These are phyloP conservation scores for Marasmius sp. DNA, from an alignment of 1,284 basidiomycete genomes.

Conservation along the genomic window DNA sequence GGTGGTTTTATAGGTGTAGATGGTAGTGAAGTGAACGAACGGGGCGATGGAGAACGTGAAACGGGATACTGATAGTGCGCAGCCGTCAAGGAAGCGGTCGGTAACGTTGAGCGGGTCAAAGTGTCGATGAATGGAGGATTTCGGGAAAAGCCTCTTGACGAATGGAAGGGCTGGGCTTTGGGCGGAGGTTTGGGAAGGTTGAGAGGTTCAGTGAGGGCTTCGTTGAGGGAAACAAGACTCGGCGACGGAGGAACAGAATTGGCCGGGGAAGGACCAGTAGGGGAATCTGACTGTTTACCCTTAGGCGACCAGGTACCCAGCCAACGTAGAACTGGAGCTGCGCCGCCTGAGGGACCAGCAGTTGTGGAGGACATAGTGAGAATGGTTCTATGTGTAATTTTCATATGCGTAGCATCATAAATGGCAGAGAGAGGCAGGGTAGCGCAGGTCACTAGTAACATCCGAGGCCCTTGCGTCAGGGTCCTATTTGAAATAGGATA, in stretches of 20 bases:
- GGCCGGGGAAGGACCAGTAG: constrained; percentile 18
- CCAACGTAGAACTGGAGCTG: constrained; percentile 11
- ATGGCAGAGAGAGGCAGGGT: not conserved
- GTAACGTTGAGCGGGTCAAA: constrained; percentile 63
- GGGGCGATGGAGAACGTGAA: constrained; percentile 18
- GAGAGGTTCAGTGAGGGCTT: constrained; percentile 41
- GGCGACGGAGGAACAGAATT: constrained; percentile 21
- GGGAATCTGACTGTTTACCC: constrained; percentile 13
- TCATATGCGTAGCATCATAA: not conserved
- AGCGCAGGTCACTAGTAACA: not conserved
- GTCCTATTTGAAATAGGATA: not conserved
- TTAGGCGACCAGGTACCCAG: constrained; percentile 14
- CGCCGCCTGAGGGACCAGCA: not conserved
- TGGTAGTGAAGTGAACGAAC: constrained; percentile 8
- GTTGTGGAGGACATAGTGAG: not conserved
- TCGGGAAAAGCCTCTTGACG: constrained; percentile 33
- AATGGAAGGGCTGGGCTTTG: constrained; percentile 41
- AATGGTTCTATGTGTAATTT: too few species aligned
- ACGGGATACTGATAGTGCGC: constrained; percentile 24
- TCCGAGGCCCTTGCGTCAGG: not conserved
- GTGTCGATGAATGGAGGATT: constrained; percentile 60
- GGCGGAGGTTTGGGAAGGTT: constrained; percentile 37
- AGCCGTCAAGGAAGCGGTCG: constrained; percentile 58
- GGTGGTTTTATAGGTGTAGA: constrained; percentile 36
- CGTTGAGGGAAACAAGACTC: constrained; percentile 32